These are phyloP conservation scores for Colletotrichum lini DNA, from an alignment of 2,329 filamentous ascomycete genomes.

Conservation along the genomic window DNA sequence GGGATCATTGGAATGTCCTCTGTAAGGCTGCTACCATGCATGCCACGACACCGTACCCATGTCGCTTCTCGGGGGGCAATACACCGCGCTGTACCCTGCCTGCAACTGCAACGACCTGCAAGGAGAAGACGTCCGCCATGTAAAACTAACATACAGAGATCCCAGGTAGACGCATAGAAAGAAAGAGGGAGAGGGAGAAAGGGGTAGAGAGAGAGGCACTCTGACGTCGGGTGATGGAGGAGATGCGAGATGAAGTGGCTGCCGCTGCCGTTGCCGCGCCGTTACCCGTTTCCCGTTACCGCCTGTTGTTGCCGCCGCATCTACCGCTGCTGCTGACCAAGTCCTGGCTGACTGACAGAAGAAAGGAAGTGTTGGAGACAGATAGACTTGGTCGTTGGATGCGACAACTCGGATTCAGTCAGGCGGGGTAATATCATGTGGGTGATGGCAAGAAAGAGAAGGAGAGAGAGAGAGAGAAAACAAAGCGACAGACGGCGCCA, in stretches of 20 bases:
- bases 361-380: conserved; percentile 2
- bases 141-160: too few species aligned
- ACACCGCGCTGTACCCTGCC: neutral
- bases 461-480: neutral
- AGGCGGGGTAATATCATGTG: too few species aligned
- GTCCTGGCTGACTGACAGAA: conserved; percentile 16
- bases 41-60: neutral
- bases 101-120: too few species aligned
- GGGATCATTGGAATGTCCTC: neutral
- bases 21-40: neutral
- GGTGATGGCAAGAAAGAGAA: neutral
- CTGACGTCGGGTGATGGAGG: conserved; percentile 11
- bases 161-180: neutral
- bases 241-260: conserved; percentile 12
- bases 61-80: neutral
- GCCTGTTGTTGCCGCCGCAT: conserved; percentile 12
- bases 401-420: too few species aligned
- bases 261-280: conserved; percentile 27
- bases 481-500: neutral
- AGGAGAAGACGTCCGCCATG: too few species aligned
- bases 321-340: conserved; percentile 28
- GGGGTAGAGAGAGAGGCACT: neutral
- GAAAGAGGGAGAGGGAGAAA: too few species aligned
- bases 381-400: too few species aligned
- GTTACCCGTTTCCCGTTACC: conserved; percentile 18